Conservation (phyloP, 108 stramenopile species). For the Skeletonema costatum region DNA sequence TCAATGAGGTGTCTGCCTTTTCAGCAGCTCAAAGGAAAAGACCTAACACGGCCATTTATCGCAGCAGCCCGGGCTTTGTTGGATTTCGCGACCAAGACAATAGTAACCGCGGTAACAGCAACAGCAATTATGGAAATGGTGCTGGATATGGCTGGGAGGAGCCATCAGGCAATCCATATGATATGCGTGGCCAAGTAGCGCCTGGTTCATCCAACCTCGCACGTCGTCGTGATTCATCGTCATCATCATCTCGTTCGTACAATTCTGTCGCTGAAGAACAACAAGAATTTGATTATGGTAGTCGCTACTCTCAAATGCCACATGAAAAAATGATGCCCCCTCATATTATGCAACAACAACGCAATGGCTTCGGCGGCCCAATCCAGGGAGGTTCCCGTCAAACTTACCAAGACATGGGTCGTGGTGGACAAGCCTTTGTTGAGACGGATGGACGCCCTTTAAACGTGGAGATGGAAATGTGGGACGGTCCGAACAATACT, state of each 20-base stretch:
- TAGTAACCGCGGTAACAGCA: background rate
- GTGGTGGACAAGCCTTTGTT: slow-evolving; percentile 1
- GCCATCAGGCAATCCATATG: background rate
- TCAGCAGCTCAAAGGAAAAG: background rate
- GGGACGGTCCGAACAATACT: slow-evolving; percentile 35
- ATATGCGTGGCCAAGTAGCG: background rate
- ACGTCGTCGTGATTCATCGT: background rate
- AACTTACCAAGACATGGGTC: background rate
- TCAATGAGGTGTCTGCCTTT: background rate
- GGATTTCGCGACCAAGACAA: background rate
- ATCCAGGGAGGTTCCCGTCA: background rate
- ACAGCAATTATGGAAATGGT: background rate
- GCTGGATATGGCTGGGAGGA: background rate
- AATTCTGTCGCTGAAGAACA: background rate
- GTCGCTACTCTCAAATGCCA: background rate
- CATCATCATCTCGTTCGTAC: background rate
- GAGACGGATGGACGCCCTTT: slow-evolving; percentile 27
- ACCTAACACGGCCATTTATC: background rate
- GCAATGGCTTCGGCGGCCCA: background rate
- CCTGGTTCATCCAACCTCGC: background rate
- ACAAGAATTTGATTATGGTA: background rate
- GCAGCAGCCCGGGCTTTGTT: background rate
- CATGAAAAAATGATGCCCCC: background rate
- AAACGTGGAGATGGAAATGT: slow-evolving; percentile 12
- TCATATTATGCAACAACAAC: background rate